Evolutionary conservation across 2,329 filamentous ascomycete species (phyloP), one percentile per base, ranked within the genome.

Genomic region (Metarhizium rileyi): DNA sequence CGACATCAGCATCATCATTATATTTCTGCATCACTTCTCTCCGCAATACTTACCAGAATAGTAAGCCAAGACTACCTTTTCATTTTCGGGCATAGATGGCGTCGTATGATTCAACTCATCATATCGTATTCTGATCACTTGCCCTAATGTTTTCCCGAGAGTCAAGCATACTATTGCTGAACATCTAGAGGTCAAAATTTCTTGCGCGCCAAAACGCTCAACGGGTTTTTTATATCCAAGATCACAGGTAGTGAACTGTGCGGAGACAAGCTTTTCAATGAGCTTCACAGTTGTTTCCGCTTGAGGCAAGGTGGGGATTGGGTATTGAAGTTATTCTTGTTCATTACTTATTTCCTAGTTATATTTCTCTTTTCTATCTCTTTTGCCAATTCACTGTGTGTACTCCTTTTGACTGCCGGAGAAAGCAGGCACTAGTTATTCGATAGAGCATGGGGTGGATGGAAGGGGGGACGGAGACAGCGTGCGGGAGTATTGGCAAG

Each of bases 1-100:
- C 61, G 53, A 53, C 52, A 48, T 41, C 46, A 43, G 38, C 45
- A 38, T 25, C 47, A 51, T 40, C 42, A 48, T 36, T 33, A 16
- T 35, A 47, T 9, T 14, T 47, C 33, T 40, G 35, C 33, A 7
- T 40, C 53, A 50, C 42, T 41, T 22, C 48, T 49, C 12, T 30
- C 28, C 28, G 14, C 7, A 55, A 50, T 44, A 53, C 25, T 54
- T 51, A 51, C n/a, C 35, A 20, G n/a, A 20, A 38, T 28, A n/a
- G n/a, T n/a, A n/a, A n/a, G n/a, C n/a, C n/a, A n/a, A n/a, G n/a
- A n/a, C n/a, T 38, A 22, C 35, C 35, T n/a, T 9, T 22, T 38
- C n/a, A n/a, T 25, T 14, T 3, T 25, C 38, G 23, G 38, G 38
- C 22, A 23, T 14, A 42, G 22, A 42, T 23, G 20, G 16, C 25